Base-by-base conservation (phyloP, 2,329 filamentous ascomycete genomes). In the Fusarium nisikadoi region DNA sequence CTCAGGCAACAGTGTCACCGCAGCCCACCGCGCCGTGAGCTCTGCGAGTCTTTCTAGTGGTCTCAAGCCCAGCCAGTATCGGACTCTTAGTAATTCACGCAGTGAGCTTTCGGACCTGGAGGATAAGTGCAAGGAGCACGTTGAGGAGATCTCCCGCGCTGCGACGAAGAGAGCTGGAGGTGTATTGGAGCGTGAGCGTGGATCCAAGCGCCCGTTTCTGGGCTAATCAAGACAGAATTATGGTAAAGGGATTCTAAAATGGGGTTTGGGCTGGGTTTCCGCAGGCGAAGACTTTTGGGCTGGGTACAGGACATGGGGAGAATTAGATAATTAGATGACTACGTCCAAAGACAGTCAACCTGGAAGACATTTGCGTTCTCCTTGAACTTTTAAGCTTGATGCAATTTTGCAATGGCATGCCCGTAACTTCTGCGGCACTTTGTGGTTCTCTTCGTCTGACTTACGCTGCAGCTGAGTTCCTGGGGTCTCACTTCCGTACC, bases 331-430 rank as follows among this genome's bases (percentile, higher is more conserved):
- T 3, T 19, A 17, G 19, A 25, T 2, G 1, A 16, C 9, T 27
- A n/a, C 9, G 19, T n/a, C 3, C 13, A 27, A 10, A 16, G 12
- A 25, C 11, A 1, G 7, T n/a, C 17, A 49, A 4, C 8, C n/a
- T 33, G 1, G 3, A 49, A 14, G n/a, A 14, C 16, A 10, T 23
- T 8, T 33, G 8, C n/a, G 0, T 33, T 33, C 11, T 19, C 17
- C 5, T 8, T 25, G 1, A 35, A 35, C 8, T 10, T 19, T 16
- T 14, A 2, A 0, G 1, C 1, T 19, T 3, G 20, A 17, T 9
- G 10, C 8, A 2, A 23, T 14, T 6, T 33, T 3, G 29, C 10
- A 33, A 2, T 0, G 0, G 5, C 19, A 16, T 3, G 13, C 0
- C n/a, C n/a, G n/a, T n/a, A n/a, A 3, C 6, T 49, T 12, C 6